phyloP scores from a whole-genome alignment of 345 rosid genomes.

The Ailanthus altissimus region DNA sequence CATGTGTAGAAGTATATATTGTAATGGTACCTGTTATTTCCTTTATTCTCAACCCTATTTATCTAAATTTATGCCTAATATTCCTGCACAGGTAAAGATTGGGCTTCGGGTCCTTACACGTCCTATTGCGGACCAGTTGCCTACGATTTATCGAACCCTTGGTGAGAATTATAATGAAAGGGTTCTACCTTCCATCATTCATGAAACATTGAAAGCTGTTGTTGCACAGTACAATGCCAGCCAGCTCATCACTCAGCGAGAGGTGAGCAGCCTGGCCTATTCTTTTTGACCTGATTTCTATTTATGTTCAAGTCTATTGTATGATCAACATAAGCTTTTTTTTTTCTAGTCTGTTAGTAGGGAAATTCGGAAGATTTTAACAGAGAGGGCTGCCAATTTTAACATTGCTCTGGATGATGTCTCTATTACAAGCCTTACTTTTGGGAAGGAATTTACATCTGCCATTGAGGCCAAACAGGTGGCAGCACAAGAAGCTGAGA shows the following conservation, averaged over 20 bases:
- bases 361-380: slow-evolving; percentile 85
- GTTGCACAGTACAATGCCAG: slow-evolving; percentile 97
- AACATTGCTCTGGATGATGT: slow-evolving; percentile 87
- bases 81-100: slow-evolving; percentile 69
- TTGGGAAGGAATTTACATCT: slow-evolving; percentile 91
- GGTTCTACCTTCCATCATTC: slow-evolving; percentile 88
- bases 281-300: neutral
- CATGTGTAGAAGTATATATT: neutral
- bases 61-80: slow-evolving; percentile 12
- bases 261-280: slow-evolving; percentile 39
- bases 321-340: neutral
- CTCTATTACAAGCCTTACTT: slow-evolving; percentile 80
- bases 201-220: slow-evolving; percentile 90
- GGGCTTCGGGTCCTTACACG: slow-evolving; percentile 96
- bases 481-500: slow-evolving; percentile 94
- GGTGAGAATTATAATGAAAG: slow-evolving; percentile 87
- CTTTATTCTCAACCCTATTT: neutral
- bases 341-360: slow-evolving; percentile 65
- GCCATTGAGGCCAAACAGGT: slow-evolving; percentile 96
- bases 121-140: slow-evolving; percentile 68
- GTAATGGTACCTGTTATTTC: neutral
- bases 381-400: slow-evolving; percentile 74
- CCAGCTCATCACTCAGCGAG: slow-evolving; percentile 95
- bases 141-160: slow-evolving; percentile 73
- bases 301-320: neutral